Evolutionary conservation across 805 yeast species (phyloP).

Genomic region (Metschnikowia henanensis): DNA sequence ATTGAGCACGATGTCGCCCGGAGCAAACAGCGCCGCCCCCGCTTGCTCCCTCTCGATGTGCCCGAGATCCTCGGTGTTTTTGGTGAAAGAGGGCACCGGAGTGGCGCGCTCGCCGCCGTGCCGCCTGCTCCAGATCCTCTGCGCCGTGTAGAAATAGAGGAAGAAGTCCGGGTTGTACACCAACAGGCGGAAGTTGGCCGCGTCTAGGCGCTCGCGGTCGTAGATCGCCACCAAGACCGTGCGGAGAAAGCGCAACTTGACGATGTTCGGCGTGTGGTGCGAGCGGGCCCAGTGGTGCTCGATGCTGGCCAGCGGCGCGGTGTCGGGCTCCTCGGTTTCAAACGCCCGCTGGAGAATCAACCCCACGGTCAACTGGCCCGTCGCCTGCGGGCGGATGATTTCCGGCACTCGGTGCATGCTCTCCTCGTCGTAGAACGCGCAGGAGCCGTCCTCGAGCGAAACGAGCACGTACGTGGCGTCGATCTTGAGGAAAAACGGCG

Average conservation of each 20-base stretch:
- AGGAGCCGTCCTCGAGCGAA: conserved; percentile 4
- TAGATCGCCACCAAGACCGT: conserved; percentile 10
- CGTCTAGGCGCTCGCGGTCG: conserved; percentile 1
- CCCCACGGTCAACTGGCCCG: not conserved
- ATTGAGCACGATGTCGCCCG: conserved; percentile 10
- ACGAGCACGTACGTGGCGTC: conserved; percentile 10
- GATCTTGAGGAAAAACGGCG: conserved; percentile 10
- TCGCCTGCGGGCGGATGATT: not conserved
- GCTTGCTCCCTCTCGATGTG: not conserved
- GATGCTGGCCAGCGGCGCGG: not conserved
- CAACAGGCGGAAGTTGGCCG: conserved; percentile 6
- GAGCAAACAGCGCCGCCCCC: not conserved
- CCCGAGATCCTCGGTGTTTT: not conserved
- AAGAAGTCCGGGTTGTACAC: conserved; percentile 12
- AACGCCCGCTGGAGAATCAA: conserved; percentile 10
- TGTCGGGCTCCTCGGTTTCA: conserved; percentile 3
- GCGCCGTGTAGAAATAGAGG: conserved; percentile 11
- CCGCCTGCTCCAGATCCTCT: not conserved
- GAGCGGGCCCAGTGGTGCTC: conserved; percentile 7
- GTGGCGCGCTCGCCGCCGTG: not conserved
- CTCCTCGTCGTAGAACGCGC: conserved; percentile 5
- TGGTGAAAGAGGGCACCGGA: no score
- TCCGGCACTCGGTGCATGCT: conserved; percentile 9
- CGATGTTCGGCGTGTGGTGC: conserved; percentile 9
- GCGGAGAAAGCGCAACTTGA: conserved; percentile 16